These are phyloP conservation scores for Seiridium unicorne DNA, from an alignment of 2,329 filamentous ascomycete genomes.

Conservation along the genomic window DNA sequence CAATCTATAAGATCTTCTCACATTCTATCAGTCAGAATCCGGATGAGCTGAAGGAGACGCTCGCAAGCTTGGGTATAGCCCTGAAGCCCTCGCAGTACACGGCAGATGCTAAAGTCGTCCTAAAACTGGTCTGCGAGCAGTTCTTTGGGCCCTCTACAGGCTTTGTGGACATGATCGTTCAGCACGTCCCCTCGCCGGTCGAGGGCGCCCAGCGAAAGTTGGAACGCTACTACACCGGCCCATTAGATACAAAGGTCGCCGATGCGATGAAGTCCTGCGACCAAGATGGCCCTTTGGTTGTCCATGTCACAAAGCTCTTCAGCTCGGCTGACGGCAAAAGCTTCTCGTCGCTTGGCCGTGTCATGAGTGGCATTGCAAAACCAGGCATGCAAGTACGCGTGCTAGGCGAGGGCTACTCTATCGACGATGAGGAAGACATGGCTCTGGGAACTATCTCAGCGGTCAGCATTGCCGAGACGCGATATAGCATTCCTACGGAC, in stretches of 20 bases:
- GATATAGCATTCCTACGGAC: constrained; percentile 89
- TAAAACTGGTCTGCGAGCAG: constrained; percentile 88
- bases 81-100: constrained; percentile 93
- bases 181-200: constrained; percentile 84
- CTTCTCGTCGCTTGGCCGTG: constrained; percentile 86
- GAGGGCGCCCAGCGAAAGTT: constrained; percentile 75
- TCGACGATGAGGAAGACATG: constrained; percentile 99
- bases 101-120: constrained; percentile 81
- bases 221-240: constrained; percentile 88
- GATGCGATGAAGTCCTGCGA: constrained; percentile 79
- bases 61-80: constrained; percentile 76
- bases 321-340: constrained; percentile 85
- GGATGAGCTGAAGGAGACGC: constrained; percentile 75
- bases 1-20: constrained; percentile 96
- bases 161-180: constrained; percentile 93
- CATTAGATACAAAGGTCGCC: constrained; percentile 77
- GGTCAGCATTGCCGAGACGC: constrained; percentile 86
- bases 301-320: constrained; percentile 92
- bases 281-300: constrained; percentile 85
- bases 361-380: constrained; percentile 86
- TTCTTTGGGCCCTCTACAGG: constrained; percentile 90
- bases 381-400: constrained; percentile 84
- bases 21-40: constrained; percentile 91
- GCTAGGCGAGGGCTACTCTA: constrained; percentile 90
- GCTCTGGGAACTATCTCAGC: constrained; percentile 78